phyloP scores from a whole-genome alignment of 2,329 filamentous ascomycete genomes.

The Penicillium concentricum region DNA sequence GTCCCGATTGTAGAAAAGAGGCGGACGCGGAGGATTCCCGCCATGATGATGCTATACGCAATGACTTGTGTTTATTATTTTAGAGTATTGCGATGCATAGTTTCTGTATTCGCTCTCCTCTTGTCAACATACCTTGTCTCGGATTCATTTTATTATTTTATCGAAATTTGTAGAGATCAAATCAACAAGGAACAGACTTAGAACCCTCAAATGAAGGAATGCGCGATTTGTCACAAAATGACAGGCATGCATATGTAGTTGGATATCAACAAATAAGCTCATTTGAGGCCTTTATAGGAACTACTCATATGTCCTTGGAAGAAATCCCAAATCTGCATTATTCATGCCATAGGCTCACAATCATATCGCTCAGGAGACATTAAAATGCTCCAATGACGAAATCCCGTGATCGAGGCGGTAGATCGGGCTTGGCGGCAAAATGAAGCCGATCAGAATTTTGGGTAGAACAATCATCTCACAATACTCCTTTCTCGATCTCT shows the following conservation, averaged over 20 bases:
- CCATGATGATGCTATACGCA: conserved; percentile 28
- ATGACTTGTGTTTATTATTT: conserved; percentile 23
- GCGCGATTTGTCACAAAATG: too few relatives aligned
- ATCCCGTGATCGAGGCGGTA: conserved; percentile 18
- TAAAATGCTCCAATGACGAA: neutral
- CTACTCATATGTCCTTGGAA: neutral
- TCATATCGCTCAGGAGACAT: neutral
- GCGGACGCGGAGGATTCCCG: conserved; percentile 17
- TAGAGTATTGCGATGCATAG: conserved; percentile 21
- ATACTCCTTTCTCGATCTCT: conserved; percentile 3
- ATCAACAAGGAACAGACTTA: too few relatives aligned
- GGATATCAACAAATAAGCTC: neutral
- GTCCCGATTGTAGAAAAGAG: conserved; percentile 23
- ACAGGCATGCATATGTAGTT: too few relatives aligned
- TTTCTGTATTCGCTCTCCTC: conserved; percentile 12
- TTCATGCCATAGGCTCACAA: neutral
- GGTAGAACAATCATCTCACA: conserved; percentile 15
- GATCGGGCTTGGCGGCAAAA: conserved; percentile 28
- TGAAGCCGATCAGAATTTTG: conserved; percentile 37
- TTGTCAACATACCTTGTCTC: conserved; percentile 12
- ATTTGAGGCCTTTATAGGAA: neutral
- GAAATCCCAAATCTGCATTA: too few relatives aligned
- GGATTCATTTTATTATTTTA: neutral
- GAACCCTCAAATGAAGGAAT: too few relatives aligned
- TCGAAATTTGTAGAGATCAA: neutral